These are phyloP conservation scores for Suillus sp. DNA, from an alignment of 768 basidiomycete genomes.

Conservation along the genomic window DNA sequence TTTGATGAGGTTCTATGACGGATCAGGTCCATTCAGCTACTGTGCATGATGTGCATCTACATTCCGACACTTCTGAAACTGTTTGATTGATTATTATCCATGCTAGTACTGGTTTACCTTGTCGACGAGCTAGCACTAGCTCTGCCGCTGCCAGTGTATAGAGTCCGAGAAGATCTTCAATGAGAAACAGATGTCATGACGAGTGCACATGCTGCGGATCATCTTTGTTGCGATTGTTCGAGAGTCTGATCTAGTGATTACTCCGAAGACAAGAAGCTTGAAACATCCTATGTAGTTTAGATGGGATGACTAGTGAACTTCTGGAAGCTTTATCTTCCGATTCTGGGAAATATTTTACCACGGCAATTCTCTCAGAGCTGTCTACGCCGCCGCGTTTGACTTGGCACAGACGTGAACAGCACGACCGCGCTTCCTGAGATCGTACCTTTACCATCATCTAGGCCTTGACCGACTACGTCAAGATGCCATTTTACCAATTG, in stretches of 20 bases:
- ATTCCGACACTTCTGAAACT: no score
- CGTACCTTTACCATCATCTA: not conserved
- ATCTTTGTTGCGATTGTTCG: not conserved
- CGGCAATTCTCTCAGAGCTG: not conserved
- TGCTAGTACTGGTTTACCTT: not conserved
- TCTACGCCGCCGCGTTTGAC: not conserved
- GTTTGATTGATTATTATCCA: not conserved
- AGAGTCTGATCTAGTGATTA: not conserved
- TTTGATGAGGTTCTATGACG: not conserved
- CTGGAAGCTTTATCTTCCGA: not conserved
- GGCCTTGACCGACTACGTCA: slow-evolving; percentile 7
- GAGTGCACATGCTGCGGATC: not conserved
- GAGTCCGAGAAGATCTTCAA: not conserved
- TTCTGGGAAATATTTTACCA: slow-evolving; percentile 4
- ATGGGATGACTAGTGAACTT: not conserved
- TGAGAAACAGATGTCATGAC: not conserved
- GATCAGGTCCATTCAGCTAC: not conserved
- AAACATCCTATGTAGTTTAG: not conserved
- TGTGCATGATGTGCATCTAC: not conserved
- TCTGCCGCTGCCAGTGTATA: not conserved
- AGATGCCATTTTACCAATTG: slow-evolving; percentile 89
- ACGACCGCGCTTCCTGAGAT: slow-evolving; percentile 2
- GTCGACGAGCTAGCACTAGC: not conserved
- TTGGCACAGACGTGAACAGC: not conserved
- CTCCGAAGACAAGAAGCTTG: not conserved